Conservation (phyloP, 2,329 filamentous ascomycete genomes). For the Stagonosporopsis chrysanthemi region DNA sequence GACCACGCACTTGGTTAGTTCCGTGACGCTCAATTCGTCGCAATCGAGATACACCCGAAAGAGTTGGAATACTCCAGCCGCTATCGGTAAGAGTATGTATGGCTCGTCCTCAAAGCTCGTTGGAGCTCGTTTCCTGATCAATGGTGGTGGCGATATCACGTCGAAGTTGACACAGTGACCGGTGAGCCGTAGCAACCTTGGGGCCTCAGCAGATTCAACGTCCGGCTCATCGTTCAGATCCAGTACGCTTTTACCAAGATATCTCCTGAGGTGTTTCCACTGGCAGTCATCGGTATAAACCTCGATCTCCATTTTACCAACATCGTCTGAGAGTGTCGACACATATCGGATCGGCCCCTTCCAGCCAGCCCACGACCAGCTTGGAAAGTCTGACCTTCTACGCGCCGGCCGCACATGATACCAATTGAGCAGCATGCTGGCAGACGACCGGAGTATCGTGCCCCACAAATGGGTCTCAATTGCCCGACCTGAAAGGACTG, state of each 20-base stretch:
- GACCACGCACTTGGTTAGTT: too few relatives aligned
- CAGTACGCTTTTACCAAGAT: background rate
- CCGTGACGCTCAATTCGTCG: too few relatives aligned
- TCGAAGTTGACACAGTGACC: background rate
- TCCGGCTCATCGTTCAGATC: background rate
- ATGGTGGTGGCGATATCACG: background rate
- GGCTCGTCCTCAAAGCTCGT: too few relatives aligned
- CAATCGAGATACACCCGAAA: too few relatives aligned
- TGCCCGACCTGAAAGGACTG: background rate
- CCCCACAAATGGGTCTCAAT: slow-evolving; percentile 1
- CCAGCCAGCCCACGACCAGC: background rate
- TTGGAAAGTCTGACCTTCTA: background rate
- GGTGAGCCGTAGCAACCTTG: background rate
- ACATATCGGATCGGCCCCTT: background rate
- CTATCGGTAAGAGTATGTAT: too few relatives aligned
- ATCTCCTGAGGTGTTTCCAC: background rate
- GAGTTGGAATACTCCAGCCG: too few relatives aligned
- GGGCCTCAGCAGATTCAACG: background rate
- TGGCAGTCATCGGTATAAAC: background rate
- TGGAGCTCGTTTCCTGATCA: too few relatives aligned
- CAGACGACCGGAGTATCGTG: background rate
- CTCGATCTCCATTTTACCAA: background rate
- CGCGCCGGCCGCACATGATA: background rate
- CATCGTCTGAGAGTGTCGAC: background rate
- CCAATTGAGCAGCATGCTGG: background rate